Base-by-base conservation (phyloP, 495 filamentous ascomycete species). In the Aspergillus asperescens region DNA sequence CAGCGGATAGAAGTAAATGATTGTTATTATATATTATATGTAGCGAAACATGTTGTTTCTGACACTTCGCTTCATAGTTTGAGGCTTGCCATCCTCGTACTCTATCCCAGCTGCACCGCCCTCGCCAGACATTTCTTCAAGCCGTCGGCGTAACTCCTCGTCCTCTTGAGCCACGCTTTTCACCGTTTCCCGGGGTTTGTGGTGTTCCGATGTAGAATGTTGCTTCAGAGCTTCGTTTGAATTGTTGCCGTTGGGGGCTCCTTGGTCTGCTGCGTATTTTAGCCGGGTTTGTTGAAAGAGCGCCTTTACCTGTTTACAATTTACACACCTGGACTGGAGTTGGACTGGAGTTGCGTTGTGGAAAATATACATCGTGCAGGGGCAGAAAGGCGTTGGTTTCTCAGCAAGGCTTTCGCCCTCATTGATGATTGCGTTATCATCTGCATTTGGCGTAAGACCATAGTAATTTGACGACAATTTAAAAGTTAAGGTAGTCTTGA, bases 31-130 rank as follows among this genome's bases (percentile, higher is more conserved):
- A n/a, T n/a, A 20, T 76, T 53, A 84, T 24, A 83, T 86, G 55
- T 82, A 75, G 24, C 82, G 71, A 59, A 92, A 91, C 86, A 90
- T 90, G 57, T 91, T 89, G 34, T 85, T 79, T 57, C 74, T 82
- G 6, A 92, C 89, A 25, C 82, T 74, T 39, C 87, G 73, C 68
- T 91, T 93, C 86, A 92, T 87, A 1, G 84, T 72, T 7, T 79
- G 80, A 1, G 87, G 80, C 60, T 85, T 74, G 0, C 89, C 89
- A 57, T 91, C 79, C 63, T 91, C 87, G 55, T 85, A 82, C 68
- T 92, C 88, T 7, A 91, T 73, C 1, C 89, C 89, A n/a, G 85
- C 75, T 32, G 76, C 81, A 6, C 88, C 89, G 24, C 89, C 89
- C 15, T 84, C 87, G 3, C 89, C 88, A 1, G 85, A 77, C 13